Percentiles rank a stretch among this genome's conserved stretches.
phyloP scores from a whole-genome alignment of 1,139 yeast genomes.

The Scheffersomyces cryptocercus region DNA sequence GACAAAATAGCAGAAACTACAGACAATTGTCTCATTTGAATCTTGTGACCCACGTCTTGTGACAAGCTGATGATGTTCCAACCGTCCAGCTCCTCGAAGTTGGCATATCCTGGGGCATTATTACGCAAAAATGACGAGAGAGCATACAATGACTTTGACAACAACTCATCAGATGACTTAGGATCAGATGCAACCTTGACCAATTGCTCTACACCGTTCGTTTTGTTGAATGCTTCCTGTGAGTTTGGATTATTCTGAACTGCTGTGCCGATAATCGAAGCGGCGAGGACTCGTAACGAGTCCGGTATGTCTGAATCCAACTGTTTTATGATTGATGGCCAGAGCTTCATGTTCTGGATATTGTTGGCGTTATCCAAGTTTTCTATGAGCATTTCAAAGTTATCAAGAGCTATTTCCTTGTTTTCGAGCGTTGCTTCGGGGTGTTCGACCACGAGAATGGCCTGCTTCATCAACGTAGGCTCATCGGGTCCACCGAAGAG shows the following conservation, averaged over 20 bases:
- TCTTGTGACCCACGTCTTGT: slow-evolving; percentile 30
- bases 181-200: slow-evolving; percentile 37
- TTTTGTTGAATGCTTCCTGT: slow-evolving; percentile 62
- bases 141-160: slow-evolving; percentile 73
- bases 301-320: slow-evolving; percentile 38
- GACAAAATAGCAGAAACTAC: slow-evolving; percentile 59
- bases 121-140: slow-evolving; percentile 76
- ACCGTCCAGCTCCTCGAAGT: slow-evolving; percentile 63
- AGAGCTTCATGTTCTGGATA: slow-evolving; percentile 76
- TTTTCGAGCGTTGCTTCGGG: slow-evolving; percentile 64
- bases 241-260: slow-evolving; percentile 84
- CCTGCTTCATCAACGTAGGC: slow-evolving; percentile 78
- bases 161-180: slow-evolving; percentile 35
- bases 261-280: slow-evolving; percentile 85
- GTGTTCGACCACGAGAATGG: slow-evolving; percentile 61
- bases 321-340: slow-evolving; percentile 66
- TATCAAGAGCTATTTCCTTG: slow-evolving; percentile 79
- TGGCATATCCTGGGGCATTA: slow-evolving; percentile 53
- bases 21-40: slow-evolving; percentile 57
- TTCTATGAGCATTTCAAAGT: slow-evolving; percentile 92
- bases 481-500: slow-evolving; percentile 87
- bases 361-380: slow-evolving; percentile 94
- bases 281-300: slow-evolving; percentile 55
- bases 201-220: slow-evolving; percentile 48
- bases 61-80: slow-evolving; percentile 45